phyloP scores from a whole-genome alignment of 345 rosid species.

The Camelina neglecta region DNA sequence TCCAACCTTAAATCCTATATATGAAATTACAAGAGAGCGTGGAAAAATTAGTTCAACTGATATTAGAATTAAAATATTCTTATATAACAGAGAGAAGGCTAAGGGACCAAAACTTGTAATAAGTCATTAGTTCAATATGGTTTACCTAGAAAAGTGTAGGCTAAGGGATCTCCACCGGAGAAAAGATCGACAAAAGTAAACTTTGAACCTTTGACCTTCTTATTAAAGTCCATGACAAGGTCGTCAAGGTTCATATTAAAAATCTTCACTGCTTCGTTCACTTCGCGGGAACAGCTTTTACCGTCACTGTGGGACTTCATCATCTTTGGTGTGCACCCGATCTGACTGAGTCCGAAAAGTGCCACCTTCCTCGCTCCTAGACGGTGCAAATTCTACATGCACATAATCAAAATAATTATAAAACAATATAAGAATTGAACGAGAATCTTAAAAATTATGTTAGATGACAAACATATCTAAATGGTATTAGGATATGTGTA shows the following conservation, averaged over 20 bases:
- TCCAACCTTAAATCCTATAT: conserved; percentile 42
- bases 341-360: conserved; percentile 31
- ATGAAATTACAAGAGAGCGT: not conserved
- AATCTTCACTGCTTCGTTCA: conserved; percentile 40
- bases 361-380: conserved; percentile 51
- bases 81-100: too few species aligned
- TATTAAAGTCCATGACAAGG: conserved; percentile 42
- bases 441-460: too few species aligned
- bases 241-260: conserved; percentile 35
- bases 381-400: conserved; percentile 34
- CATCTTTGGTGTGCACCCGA: conserved; percentile 44
- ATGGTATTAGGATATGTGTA: too few species aligned
- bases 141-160: conserved; percentile 16
- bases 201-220: conserved; percentile 29
- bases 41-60: not conserved
- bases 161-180: conserved; percentile 8
- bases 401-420: not conserved
- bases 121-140: conserved; percentile 11
- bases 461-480: too few species aligned
- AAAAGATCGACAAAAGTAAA: conserved; percentile 38
- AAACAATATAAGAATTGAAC: too few species aligned
- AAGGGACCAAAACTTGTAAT: not conserved
- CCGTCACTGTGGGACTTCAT: conserved; percentile 8
- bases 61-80: not conserved
- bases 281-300: conserved; percentile 28